These are phyloP conservation scores for Clitopilus hobsonii DNA, from an alignment of 768 basidiomycete genomes.

Conservation along the genomic window DNA sequence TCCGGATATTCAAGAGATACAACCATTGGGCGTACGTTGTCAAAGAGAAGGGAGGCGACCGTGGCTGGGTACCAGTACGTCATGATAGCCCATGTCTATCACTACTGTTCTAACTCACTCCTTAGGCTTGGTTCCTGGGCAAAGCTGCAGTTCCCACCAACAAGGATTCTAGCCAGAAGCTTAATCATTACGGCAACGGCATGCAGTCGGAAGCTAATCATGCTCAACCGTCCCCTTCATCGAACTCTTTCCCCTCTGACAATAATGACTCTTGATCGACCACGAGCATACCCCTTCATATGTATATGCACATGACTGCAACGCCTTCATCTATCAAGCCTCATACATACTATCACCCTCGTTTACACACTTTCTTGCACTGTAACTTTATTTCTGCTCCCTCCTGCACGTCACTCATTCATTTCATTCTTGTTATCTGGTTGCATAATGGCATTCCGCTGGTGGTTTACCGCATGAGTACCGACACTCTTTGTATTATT, in stretches of 20 bases:
- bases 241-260: background rate
- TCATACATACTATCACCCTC: background rate
- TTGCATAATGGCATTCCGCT: background rate
- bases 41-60: conserved; percentile 87
- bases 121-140: conserved; percentile 90
- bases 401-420: background rate
- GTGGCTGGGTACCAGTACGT: conserved; percentile 93
- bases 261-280: background rate
- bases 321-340: background rate
- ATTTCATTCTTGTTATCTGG: background rate
- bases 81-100: conserved; percentile 1
- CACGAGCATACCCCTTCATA: background rate
- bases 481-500: background rate
- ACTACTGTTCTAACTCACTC: conserved; percentile 7
- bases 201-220: background rate
- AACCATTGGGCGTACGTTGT: conserved; percentile 98
- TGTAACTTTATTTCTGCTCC: background rate
- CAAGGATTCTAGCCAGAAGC: background rate
- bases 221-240: background rate
- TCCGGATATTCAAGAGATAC: conserved; percentile 96
- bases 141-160: conserved; percentile 55
- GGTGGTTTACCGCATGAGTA: background rate
- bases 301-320: background rate
- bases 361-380: background rate
- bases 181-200: background rate